Evolutionary conservation across 495 filamentous ascomycete genomes (phyloP), one percentile per base, ranked within the genome.

Genomic region (Penicillium pulvis): DNA sequence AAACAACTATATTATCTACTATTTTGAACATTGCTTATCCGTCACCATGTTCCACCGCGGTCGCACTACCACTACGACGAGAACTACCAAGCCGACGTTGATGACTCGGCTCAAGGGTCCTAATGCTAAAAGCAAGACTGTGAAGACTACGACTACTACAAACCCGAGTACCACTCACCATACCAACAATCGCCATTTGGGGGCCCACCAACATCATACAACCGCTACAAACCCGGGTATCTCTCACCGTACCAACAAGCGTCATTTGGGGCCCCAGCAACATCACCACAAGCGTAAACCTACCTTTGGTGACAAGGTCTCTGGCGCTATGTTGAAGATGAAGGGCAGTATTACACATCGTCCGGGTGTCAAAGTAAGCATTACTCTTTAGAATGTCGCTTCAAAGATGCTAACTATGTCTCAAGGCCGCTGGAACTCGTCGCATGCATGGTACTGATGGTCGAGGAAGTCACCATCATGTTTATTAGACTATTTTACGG

Each of bases 371-470:
- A 90, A 88, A 82, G 84, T 84, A 76, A 42, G 71, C 62, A 7
- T n/a, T 8, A 9, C 26, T 52, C 12, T 28, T 17, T 20, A 10
- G 8, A 28, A 1, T 50, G 14, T 1, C 16, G 23, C 8, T 51
- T 6, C 12, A 24, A 19, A 39, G 26, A 30, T 36, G 19, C 30
- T 43, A 51, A 59, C 68, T 47, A 58, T 59, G 41, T 19, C 42
- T 39, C n/a, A 8, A 89, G 85, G 87, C 86, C 70, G 88, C 87
- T 51, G 87, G 88, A 11, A 88, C 87, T 24, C 76, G 86, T 35
- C 73, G 87, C 17, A 89, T 90, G 86, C 80, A 84, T 61, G 87
- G 87, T 14, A 90, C 87, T 35, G 88, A 90, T 70, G 87, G 87
- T 14, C 79, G 84, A 6, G 79, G 81, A 45, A 71, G 71, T 41